Conservation (phyloP, 495 filamentous ascomycete species). For the Acidiella bohemica region DNA sequence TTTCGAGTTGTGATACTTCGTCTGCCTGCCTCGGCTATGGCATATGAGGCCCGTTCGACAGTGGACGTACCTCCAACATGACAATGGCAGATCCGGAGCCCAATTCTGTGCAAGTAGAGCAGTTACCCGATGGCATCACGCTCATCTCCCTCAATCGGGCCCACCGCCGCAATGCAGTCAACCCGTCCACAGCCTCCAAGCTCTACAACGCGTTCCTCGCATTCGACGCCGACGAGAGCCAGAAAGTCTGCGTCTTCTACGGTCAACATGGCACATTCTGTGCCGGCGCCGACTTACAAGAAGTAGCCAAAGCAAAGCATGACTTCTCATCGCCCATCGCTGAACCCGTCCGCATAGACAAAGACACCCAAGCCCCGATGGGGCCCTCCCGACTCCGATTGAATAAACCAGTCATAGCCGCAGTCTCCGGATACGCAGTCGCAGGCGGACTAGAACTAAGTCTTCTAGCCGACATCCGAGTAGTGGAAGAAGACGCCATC, state of each 20-base stretch:
- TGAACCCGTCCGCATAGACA: neutral
- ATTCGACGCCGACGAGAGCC: constrained; percentile 33
- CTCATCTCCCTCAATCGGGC: constrained; percentile 32
- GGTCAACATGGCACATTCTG: constrained; percentile 30
- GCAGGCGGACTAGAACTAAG: constrained; percentile 38
- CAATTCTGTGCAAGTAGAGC: no score
- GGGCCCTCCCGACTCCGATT: constrained; percentile 33
- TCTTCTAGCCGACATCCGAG: constrained; percentile 35
- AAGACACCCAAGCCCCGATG: constrained; percentile 25
- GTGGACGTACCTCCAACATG: no score
- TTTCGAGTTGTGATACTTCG: no score
- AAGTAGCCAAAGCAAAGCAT: neutral
- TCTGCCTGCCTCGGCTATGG: no score
- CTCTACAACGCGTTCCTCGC: constrained; percentile 31
- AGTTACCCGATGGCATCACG: constrained; percentile 36
- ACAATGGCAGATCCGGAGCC: no score
- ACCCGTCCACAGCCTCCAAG: constrained; percentile 18
- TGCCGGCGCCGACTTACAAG: constrained; percentile 35
- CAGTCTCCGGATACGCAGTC: constrained; percentile 36
- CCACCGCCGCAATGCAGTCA: constrained; percentile 18
- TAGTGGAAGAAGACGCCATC: constrained; percentile 36
- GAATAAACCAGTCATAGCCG: constrained; percentile 31
- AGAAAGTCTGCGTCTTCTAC: constrained; percentile 36
- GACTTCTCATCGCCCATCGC: neutral
- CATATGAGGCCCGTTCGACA: no score